Conservation (phyloP, 176 grass and related monocot genomes). For the Oryza meyeriana region DNA sequence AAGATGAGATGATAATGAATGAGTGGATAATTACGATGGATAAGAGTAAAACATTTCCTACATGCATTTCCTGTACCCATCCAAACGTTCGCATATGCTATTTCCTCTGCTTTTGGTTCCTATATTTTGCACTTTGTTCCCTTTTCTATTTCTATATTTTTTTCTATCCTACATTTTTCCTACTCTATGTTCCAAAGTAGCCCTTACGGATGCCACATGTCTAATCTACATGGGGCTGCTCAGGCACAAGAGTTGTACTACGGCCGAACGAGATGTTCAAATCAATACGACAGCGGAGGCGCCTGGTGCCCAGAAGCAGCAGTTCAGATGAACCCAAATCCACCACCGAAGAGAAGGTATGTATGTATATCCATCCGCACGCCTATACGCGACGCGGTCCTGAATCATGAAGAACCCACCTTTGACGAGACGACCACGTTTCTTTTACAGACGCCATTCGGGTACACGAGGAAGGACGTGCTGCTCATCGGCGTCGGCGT, state of each 20-base stretch:
- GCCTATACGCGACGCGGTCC: too few species aligned
- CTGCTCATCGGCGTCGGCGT: conserved; percentile 87
- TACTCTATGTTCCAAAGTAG: too few species aligned
- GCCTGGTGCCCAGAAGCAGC: conserved; percentile 34
- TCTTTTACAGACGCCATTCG: conserved; percentile 61
- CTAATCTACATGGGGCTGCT: not conserved
- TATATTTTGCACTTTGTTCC: too few species aligned
- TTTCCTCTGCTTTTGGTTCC: too few species aligned
- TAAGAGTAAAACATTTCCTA: too few species aligned
- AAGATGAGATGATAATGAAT: too few species aligned
- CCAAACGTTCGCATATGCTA: too few species aligned
- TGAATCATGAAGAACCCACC: not conserved
- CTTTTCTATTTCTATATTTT: too few species aligned
- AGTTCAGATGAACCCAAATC: conserved; percentile 41
- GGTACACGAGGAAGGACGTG: conserved; percentile 94
- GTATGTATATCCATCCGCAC: not conserved
- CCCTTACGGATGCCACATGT: not conserved
- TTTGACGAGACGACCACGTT: not conserved
- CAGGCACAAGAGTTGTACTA: not conserved
- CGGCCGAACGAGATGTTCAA: not conserved
- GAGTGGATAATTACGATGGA: too few species aligned
- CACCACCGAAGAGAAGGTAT: conserved; percentile 64
- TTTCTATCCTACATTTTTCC: too few species aligned
- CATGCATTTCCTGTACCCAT: too few species aligned
- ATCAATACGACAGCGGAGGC: conserved; percentile 27